Evolutionary conservation across 129 eudicot species (phyloP), one percentile per base, ranked within the genome.

Genomic region (Flaveria linearis): DNA sequence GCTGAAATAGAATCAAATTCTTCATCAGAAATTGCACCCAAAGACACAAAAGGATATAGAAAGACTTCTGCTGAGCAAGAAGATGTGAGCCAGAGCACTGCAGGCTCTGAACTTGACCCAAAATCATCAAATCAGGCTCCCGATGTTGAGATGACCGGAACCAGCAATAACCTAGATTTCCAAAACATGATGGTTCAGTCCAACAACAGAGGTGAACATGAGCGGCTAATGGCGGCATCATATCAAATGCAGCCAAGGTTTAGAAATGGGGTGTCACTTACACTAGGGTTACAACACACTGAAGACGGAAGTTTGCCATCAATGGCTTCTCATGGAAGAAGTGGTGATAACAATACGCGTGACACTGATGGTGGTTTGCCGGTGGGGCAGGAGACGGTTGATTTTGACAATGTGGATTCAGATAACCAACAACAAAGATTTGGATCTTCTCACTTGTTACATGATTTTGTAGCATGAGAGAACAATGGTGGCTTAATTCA

Each of bases 221-320:
- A 52, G 79, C 74, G 76, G 73, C 75, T 80, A 52, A 49, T 69
- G 70, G 72, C 83, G 46, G 77, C 79, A 12, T 64, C 81, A 42
- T 85, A 78, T 76, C 83, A 82, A 49, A 75, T 87, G 81, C 83
- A 86, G 22, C 86, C 65, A 25, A 76, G 84, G 64, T 91, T 84
- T 49, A 88, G 82, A 17, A 82, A 75, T 16, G 84, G 88, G 12
- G 93, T 91, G 10, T 91, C 97, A 1, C 89, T 91, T 46, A 91
- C 93, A 25, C 67, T 91, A 62, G 94, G 97, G 30, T 81, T 91
- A 80, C 96, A 88, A 78, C 93, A 86, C 58, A 39, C 75, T 67
- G 91, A 90, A 70, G 93, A 82, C 16, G 89, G 90, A 53, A 60
- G 75, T 39, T 53, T 65, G 49, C 42, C 78, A 42, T 86, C 88